Conservation (phyloP, 73 alveolate species). For the Paramecium sonneborni region DNA sequence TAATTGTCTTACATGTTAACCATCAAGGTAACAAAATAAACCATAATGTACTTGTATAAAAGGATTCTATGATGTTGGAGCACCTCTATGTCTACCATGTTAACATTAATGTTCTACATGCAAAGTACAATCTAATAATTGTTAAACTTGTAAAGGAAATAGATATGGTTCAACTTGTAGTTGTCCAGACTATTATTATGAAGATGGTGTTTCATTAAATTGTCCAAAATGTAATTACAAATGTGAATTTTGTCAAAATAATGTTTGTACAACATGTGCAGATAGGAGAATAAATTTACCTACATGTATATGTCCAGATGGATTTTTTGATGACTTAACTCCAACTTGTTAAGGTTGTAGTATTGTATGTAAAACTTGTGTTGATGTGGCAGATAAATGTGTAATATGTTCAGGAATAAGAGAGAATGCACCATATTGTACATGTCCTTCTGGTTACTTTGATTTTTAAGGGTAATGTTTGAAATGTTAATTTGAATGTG, state of each 20-base stretch:
- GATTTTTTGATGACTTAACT: neutral
- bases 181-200: slow-evolving; percentile 7
- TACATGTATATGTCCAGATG: neutral
- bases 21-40: neutral
- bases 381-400: slow-evolving; percentile 4
- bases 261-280: neutral
- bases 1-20: neutral
- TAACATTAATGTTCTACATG: slow-evolving; percentile 2
- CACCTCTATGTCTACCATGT: neutral
- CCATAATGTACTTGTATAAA: slow-evolving; percentile 3
- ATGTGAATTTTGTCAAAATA: neutral
- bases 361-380: neutral
- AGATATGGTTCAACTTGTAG: neutral
- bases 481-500: neutral
- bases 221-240: slow-evolving; percentile 9
- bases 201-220: neutral
- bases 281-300: neutral
- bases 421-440: slow-evolving; percentile 6
- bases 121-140: neutral
- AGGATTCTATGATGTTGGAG: slow-evolving; percentile 8
- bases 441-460: neutral
- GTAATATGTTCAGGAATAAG: neutral
- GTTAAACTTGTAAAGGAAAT: slow-evolving; percentile 34
- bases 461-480: neutral
- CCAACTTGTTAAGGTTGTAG: neutral